phyloP scores from a whole-genome alignment of 768 basidiomycete species.

The Tricholoma hemisulphureum region DNA sequence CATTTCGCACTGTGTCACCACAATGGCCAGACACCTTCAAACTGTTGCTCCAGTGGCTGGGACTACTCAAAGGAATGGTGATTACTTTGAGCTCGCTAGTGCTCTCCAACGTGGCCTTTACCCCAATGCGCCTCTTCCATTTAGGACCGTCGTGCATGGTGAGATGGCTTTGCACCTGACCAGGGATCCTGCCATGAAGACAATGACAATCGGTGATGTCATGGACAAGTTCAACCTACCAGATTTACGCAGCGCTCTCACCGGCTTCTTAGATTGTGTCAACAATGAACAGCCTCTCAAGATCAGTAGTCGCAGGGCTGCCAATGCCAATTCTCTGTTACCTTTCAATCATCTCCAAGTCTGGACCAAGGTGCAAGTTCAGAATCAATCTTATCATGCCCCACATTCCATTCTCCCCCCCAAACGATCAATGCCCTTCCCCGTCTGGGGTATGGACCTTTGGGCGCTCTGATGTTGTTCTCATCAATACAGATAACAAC shows the following conservation, averaged over 20 bases:
- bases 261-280: neutral
- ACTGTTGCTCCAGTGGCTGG: neutral
- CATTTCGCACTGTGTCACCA: neutral
- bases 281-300: neutral
- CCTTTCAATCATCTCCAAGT: neutral
- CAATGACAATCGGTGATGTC: conserved; percentile 2
- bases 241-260: conserved; percentile 4
- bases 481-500: neutral
- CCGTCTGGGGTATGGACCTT: neutral
- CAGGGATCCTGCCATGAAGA: conserved; percentile 2
- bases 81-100: neutral
- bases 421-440: neutral
- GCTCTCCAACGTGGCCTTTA: neutral
- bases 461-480: neutral
- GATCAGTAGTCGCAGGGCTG: neutral
- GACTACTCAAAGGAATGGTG: neutral
- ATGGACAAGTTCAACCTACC: conserved; percentile 7
- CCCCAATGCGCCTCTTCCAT: neutral
- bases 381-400: neutral
- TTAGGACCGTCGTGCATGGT: neutral
- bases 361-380: neutral
- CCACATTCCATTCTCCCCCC: neutral
- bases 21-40: neutral
- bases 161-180: conserved; percentile 9
- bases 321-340: neutral